A percentile compares a stretch with the other conserved stretches of the same genome.
Conservation (phyloP, 116 monocot species). For the Dioscorea cayenensis region DNA sequence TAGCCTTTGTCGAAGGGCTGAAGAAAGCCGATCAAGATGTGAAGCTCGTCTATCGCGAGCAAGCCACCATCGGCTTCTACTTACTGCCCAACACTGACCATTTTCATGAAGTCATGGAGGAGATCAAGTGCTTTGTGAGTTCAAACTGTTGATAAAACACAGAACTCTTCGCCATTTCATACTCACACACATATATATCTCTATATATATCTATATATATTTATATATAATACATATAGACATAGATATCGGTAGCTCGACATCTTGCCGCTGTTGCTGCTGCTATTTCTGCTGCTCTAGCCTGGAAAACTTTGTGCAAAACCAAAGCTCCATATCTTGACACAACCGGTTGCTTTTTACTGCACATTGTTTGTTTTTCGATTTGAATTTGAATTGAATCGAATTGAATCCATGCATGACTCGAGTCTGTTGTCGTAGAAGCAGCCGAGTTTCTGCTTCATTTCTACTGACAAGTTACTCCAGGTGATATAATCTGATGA, state of each 20-base stretch:
- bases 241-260: neutral
- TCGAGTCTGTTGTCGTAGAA: neutral
- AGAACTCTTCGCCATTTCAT: neutral
- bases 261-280: neutral
- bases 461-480: neutral
- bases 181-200: too few species aligned
- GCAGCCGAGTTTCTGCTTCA: neutral
- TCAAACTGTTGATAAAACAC: slow-evolving; percentile 13
- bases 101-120: slow-evolving; percentile 40
- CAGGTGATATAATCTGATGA: neutral
- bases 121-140: slow-evolving; percentile 32
- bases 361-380: neutral
- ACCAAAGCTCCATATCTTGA: too few species aligned
- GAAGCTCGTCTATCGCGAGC: slow-evolving; percentile 26
- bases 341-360: neutral
- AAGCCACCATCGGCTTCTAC: slow-evolving; percentile 51
- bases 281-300: neutral
- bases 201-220: neutral
- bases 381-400: neutral
- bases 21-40: slow-evolving; percentile 22
- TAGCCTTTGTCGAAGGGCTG: slow-evolving; percentile 28
- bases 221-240: neutral
- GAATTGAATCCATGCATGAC: neutral
- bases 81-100: slow-evolving; percentile 46
- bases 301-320: too few species aligned